These are phyloP conservation scores for Cyclocybe cylindracea DNA, from an alignment of 768 basidiomycete genomes.

Conservation along the genomic window DNA sequence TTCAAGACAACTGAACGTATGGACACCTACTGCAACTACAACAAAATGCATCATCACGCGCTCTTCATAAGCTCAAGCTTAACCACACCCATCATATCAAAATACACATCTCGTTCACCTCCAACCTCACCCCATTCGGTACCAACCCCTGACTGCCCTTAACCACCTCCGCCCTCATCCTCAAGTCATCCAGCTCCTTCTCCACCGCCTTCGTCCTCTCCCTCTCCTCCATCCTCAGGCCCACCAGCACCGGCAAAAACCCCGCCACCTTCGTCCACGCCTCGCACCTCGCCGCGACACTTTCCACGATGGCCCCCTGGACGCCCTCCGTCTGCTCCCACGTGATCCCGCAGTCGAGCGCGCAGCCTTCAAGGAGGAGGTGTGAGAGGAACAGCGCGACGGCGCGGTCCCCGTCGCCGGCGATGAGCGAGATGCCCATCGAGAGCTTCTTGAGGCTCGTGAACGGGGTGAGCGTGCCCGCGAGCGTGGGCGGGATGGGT, in stretches of 20 bases:
- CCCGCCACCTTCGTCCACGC: constrained; percentile 46
- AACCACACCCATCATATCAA: no score
- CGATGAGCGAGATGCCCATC: constrained; percentile 51
- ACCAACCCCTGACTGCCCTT: no score
- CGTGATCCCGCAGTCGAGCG: constrained; percentile 44
- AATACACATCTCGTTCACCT: no score
- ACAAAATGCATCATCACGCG: no score
- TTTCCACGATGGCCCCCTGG: constrained; percentile 5
- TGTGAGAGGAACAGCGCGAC: constrained; percentile 56
- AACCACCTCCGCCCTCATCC: constrained; percentile 8
- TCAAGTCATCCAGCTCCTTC: constrained; percentile 51
- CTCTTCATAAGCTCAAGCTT: no score
- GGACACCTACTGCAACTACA: no score
- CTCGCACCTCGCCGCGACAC: constrained; percentile 21
- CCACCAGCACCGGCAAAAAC: constrained; percentile 45
- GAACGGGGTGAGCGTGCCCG: no score
- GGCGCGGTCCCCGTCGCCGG: constrained; percentile 37
- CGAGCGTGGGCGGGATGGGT: constrained; percentile 9
- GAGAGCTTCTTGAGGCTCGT: constrained; percentile 38
- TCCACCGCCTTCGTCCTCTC: constrained; percentile 36
- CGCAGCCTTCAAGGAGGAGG: constrained; percentile 45
- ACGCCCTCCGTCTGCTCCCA: constrained; percentile 14
- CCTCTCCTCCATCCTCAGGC: constrained; percentile 45
- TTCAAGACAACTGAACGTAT: no score
- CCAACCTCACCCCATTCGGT: no score